A percentile compares a stretch with the other conserved stretches of the same genome.
phyloP scores from a whole-genome alignment of 352 stramenopile genomes.

The Pythium dissimile region DNA sequence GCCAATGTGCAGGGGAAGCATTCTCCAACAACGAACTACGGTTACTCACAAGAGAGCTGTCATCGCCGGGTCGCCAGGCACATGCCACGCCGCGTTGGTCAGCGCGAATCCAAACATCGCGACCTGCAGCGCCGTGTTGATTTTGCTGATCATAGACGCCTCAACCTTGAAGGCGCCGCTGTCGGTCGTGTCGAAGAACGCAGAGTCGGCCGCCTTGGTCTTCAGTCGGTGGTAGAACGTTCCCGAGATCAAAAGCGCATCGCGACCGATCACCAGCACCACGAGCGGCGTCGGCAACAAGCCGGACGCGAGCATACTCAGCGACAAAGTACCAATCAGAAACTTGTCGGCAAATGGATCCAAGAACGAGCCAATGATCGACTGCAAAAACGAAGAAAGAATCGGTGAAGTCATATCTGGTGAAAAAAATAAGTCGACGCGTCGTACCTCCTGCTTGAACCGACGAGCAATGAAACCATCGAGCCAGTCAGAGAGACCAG shows the following conservation, averaged over 20 bases:
- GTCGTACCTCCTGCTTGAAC: slow-evolving; percentile 60
- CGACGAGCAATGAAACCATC: slow-evolving; percentile 77
- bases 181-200: slow-evolving; percentile 80
- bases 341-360: slow-evolving; percentile 83
- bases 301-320: slow-evolving; percentile 70
- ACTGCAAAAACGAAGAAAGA: slow-evolving; percentile 23
- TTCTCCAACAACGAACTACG: neutral
- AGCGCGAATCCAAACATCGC: slow-evolving; percentile 67
- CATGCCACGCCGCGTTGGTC: slow-evolving; percentile 69
- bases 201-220: slow-evolving; percentile 62
- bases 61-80: slow-evolving; percentile 54
- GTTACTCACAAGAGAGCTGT: slow-evolving; percentile 54
- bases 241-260: slow-evolving; percentile 67
- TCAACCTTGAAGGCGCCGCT: slow-evolving; percentile 68
- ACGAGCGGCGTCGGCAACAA: slow-evolving; percentile 62
- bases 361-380: slow-evolving; percentile 77
- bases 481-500: slow-evolving; percentile 75
- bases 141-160: slow-evolving; percentile 68
- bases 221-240: slow-evolving; percentile 75
- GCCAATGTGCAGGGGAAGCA: neutral
- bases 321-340: slow-evolving; percentile 66
- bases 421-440: neutral
- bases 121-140: slow-evolving; percentile 80
- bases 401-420: neutral
- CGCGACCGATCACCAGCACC: slow-evolving; percentile 66